Base-by-base conservation (phyloP, 768 basidiomycete species). In the Amyloporia xantha region DNA sequence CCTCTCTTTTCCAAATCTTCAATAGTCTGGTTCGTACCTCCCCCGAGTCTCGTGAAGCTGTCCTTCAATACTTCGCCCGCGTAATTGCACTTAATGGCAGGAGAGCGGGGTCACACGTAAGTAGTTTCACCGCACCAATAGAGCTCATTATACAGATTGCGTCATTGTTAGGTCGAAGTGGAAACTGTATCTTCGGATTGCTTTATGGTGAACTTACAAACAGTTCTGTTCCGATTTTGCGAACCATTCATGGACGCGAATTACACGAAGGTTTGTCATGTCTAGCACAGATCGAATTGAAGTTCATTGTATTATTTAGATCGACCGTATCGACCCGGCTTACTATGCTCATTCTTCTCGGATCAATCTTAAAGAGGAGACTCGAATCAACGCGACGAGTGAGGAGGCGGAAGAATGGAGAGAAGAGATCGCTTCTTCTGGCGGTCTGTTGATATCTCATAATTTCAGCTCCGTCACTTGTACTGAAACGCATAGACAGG, bases 181-280 rank as follows among this genome's bases (percentile, higher is more conserved):
- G 76, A 78, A 9, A 91, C 89, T 0, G 93, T 98, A 10, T 81
- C 93, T 1, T 82, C 82, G 1, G 95, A 99, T 61, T 84, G 88
- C 49, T 97, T 92, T 64, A 87, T 99, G 85, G 75, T 89, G 51
- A 98, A 97, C 57, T 60, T 94, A 26, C 88, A 94, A 56, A 75
- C 74, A n/a, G 69, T 96, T 12, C 66, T 98, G 20, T 73, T 92
- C 41, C 79, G 82, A 12, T 86, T 99, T 59, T 85, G 91, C 24
- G 91, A 94, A 56, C 95, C 95, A 0, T 95, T 97, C 59, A 91
- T 98, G 75, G 95, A 98, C 63, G 82, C 88, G 1, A 80, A 76
- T 47, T 97, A 85, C 58, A 79, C 84, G 37, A 98, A 96, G 77
- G 93, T 87, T 50, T 23, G 57, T 46, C 44, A 40, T 13, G 13